Evolutionary conservation across 1,139 yeast species (phyloP).

Genomic region (Yamadazyma triangularis): DNA sequence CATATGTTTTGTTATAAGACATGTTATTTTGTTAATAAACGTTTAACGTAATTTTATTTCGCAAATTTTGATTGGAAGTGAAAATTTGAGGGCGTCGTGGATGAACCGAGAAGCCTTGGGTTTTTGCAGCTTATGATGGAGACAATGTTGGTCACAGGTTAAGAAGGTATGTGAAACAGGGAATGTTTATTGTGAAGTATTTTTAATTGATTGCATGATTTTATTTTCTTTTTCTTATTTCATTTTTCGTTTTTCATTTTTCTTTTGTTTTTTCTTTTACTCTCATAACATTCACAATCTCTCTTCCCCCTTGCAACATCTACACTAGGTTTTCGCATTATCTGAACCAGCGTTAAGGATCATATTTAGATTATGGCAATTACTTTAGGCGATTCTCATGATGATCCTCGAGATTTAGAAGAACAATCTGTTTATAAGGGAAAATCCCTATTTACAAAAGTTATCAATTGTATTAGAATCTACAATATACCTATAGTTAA

Average conservation of each 20-base stretch:
- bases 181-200: no score
- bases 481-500: slow-evolving; percentile 50
- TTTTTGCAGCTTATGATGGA: no score
- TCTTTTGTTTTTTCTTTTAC: no score
- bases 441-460: slow-evolving; percentile 16
- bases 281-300: no score
- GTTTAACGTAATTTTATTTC: slow-evolving; percentile 19
- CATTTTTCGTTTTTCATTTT: no score
- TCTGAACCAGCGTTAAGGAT: neutral
- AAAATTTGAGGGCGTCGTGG: neutral
- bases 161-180: no score
- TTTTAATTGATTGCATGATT: no score
- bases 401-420: neutral
- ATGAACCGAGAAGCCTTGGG: no score
- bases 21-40: slow-evolving; percentile 14
- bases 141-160: no score
- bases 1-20: slow-evolving; percentile 39
- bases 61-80: slow-evolving; percentile 28
- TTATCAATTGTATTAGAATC: slow-evolving; percentile 32
- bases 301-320: no score
- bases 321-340: no score
- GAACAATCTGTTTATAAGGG: neutral
- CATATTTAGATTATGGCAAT: slow-evolving; percentile 3
- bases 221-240: no score
- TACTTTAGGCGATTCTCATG: slow-evolving; percentile 1